phyloP scores from a whole-genome alignment of 1,139 yeast genomes.

The Diutina ranongensis region DNA sequence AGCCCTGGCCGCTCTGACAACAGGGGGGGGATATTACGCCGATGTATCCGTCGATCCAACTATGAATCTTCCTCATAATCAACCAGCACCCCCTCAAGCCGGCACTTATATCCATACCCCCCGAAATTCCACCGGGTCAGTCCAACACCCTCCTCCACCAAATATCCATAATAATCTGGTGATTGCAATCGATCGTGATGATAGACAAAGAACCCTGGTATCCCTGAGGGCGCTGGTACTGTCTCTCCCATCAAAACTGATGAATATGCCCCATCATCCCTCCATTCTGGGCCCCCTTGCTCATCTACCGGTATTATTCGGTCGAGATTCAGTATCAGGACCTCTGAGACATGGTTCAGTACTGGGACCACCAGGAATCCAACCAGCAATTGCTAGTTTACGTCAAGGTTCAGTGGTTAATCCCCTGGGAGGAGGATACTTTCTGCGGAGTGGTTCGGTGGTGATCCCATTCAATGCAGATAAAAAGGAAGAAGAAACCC shows the following conservation, averaged over 20 bases:
- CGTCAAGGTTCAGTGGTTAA: slow-evolving; percentile 19
- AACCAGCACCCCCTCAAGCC: slow-evolving; percentile 26
- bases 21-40: slow-evolving; percentile 37
- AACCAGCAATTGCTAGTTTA: slow-evolving; percentile 27
- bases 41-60: slow-evolving; percentile 37
- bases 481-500: slow-evolving; percentile 12
- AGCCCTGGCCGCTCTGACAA: slow-evolving; percentile 17
- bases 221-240: slow-evolving; percentile 29
- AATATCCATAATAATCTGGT: slow-evolving; percentile 27
- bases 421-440: slow-evolving; percentile 3
- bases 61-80: slow-evolving; percentile 36
- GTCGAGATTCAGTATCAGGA: slow-evolving; percentile 32
- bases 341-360: slow-evolving; percentile 24
- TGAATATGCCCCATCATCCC: slow-evolving; percentile 41
- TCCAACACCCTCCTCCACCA: slow-evolving; percentile 6
- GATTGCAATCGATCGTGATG: slow-evolving; percentile 32
- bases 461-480: slow-evolving; percentile 7
- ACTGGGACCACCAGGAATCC: slow-evolving; percentile 21
- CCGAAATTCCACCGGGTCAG: slow-evolving; percentile 20
- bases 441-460: not conserved
- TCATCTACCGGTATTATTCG: slow-evolving; percentile 34
- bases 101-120: slow-evolving; percentile 23
- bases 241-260: slow-evolving; percentile 34
- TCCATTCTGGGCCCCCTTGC: slow-evolving; percentile 24
- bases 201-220: slow-evolving; percentile 23